Evolutionary conservation across 1,139 yeast genomes (phyloP).

Genomic region (Pichia sp.): DNA sequence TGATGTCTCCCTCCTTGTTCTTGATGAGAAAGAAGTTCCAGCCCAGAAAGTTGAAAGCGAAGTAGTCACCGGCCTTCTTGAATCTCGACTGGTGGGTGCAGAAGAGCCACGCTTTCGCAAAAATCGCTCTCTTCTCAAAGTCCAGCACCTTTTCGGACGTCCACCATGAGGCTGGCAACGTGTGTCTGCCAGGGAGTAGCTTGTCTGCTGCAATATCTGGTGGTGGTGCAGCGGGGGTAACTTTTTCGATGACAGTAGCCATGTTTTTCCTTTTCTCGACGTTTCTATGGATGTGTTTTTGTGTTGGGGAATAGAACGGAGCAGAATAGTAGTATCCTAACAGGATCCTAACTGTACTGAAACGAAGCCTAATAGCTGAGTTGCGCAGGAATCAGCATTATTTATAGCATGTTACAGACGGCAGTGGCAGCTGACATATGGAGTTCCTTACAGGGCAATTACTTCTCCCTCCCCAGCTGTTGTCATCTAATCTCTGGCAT

Average conservation of each 20-base stretch:
- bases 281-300: too few relatives aligned
- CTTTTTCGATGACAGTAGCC: slow-evolving; percentile 23
- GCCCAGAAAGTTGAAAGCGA: slow-evolving; percentile 46
- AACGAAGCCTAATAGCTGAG: too few relatives aligned
- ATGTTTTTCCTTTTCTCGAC: background rate
- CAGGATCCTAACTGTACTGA: too few relatives aligned
- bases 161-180: slow-evolving; percentile 66
- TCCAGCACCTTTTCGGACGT: slow-evolving; percentile 54
- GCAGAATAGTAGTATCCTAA: too few relatives aligned
- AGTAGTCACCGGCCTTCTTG: slow-evolving; percentile 54
- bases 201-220: slow-evolving; percentile 23
- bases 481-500: background rate
- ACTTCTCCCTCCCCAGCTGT: background rate
- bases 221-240: slow-evolving; percentile 28
- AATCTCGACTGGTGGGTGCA: slow-evolving; percentile 50
- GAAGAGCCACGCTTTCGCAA: slow-evolving; percentile 53
- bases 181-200: slow-evolving; percentile 45
- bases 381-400: background rate
- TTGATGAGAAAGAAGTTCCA: slow-evolving; percentile 53
- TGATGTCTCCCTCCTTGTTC: slow-evolving; percentile 47
- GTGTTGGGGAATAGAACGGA: background rate
- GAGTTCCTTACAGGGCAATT: background rate
- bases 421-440: too few relatives aligned
- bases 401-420: background rate
- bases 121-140: slow-evolving; percentile 52